Conservation (phyloP, 2,329 filamentous ascomycete species). For the Fusarium nurragi region DNA sequence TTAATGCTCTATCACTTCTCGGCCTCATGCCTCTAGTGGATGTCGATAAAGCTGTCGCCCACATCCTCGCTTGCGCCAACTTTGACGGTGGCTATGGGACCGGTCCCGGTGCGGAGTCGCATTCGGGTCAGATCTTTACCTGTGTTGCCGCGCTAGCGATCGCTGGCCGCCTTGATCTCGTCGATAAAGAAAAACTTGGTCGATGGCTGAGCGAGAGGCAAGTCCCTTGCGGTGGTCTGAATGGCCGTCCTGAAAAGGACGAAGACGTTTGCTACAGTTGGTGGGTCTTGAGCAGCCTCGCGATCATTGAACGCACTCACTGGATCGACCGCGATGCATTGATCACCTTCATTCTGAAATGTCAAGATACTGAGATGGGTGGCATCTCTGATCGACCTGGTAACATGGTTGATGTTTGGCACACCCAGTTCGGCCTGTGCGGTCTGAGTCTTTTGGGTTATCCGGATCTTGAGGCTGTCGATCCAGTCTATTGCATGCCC, state of each 20-base stretch:
- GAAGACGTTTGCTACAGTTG: slow-evolving; percentile 99
- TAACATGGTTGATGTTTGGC: slow-evolving; percentile 97
- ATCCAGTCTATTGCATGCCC: slow-evolving; percentile 89
- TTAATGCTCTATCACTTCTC: slow-evolving; percentile 89
- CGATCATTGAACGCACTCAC: slow-evolving; percentile 86
- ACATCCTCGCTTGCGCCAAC: slow-evolving; percentile 86
- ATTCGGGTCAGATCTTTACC: slow-evolving; percentile 95
- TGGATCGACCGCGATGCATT: slow-evolving; percentile 92
- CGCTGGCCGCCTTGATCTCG: slow-evolving; percentile 80
- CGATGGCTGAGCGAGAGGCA: slow-evolving; percentile 95
- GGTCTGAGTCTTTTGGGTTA: slow-evolving; percentile 86
- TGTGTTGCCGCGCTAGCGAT: slow-evolving; percentile 90
- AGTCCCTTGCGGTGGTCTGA: slow-evolving; percentile 85
- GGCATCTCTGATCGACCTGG: slow-evolving; percentile 91
- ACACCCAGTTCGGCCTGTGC: slow-evolving; percentile 88
- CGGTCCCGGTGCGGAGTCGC: slow-evolving; percentile 89
- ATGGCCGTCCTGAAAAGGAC: slow-evolving; percentile 92
- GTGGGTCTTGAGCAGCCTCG: slow-evolving; percentile 95
- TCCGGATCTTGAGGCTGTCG: slow-evolving; percentile 79
- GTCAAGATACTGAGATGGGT: slow-evolving; percentile 85
- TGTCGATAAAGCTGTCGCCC: slow-evolving; percentile 79
- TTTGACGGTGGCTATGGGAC: slow-evolving; percentile 95
- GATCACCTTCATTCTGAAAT: slow-evolving; percentile 82
- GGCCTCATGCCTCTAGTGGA: slow-evolving; percentile 77
- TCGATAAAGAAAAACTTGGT: slow-evolving; percentile 83